Evolutionary conservation across 2,329 filamentous ascomycete species (phyloP), one percentile per base, ranked within the genome.

Genomic region (Cylindrodendrum hubeiense): DNA sequence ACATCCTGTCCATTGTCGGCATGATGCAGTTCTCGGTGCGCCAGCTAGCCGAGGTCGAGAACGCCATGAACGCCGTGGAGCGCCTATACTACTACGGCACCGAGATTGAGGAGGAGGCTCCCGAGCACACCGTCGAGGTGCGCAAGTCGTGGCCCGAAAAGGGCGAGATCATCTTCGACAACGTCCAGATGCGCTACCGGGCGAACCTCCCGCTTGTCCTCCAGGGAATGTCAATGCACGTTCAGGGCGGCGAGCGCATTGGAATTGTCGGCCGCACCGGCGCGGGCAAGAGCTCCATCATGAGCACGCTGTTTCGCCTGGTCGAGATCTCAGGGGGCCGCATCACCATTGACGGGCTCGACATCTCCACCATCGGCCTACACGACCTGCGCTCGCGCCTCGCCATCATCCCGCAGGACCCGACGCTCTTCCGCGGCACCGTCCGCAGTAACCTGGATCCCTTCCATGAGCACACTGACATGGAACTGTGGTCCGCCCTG

Each of bases 61-160:
- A 98, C 80, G 94, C 95, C 76, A 98, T 98, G 95, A 98, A 98
- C 78, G 91, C 95, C 0, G 96, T 97, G 0, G 95, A 98, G 81
- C 91, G 96, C 53, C 85, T 98, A 34, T 90, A 94, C 77, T 94
- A 97, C 82, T 98, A 98, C 77, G 95, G 93, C 59, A 93, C 89
- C 1, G 81, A 93, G 71, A 87, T 99, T 5, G 94, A 97, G 68
- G 92, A 97, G 76, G 96, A 98, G 79, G 93, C 95, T 0, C 93
- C 95, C 0, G 84, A 95, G 2, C 92, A 95, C 73, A 91, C 93
- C 44, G 78, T 90, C 52, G 88, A 94, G 5, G 88, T 97, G 3
- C 88, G 89, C 19, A 82, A 88, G 1, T 86, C 86, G 21, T 99
- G 96, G 96, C 96, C 96, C 0, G 91, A 97, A 74, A 89, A 89